phyloP scores from a whole-genome alignment of 2,329 filamentous ascomycete species.

The Magnaporthiopsis rhizophila region DNA sequence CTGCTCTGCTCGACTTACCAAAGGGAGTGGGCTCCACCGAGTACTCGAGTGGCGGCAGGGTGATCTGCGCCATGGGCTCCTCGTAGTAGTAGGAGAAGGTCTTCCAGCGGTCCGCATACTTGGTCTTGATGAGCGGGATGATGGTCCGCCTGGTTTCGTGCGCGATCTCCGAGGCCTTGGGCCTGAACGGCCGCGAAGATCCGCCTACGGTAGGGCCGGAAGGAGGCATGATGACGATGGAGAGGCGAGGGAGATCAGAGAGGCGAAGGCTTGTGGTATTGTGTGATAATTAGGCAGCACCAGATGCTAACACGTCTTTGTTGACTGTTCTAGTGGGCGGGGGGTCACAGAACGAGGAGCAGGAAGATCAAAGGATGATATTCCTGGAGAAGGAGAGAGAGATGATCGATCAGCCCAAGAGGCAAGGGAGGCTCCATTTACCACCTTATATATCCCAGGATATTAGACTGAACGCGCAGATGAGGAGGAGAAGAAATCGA shows the following conservation, averaged over 20 bases:
- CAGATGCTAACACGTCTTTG: background rate
- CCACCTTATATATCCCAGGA: background rate
- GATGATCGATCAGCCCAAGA: background rate
- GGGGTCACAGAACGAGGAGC: background rate
- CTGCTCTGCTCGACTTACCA: constrained; percentile 17
- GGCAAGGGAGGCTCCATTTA: background rate
- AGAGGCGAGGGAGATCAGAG: background rate
- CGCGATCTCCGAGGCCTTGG: constrained; percentile 62
- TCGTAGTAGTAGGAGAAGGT: constrained; percentile 52
- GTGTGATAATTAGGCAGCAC: background rate
- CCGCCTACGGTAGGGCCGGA: constrained; percentile 9
- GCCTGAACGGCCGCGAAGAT: constrained; percentile 36
- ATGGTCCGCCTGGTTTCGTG: constrained; percentile 64
- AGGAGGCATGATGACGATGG: background rate
- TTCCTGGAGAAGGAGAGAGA: background rate
- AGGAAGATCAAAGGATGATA: background rate
- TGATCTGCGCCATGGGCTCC: constrained; percentile 39
- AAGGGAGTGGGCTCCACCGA: constrained; percentile 23
- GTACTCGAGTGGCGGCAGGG: constrained; percentile 13
- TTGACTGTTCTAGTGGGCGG: background rate
- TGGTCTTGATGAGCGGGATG: constrained; percentile 54
- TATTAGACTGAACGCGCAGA: background rate
- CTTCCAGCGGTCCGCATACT: constrained; percentile 46
- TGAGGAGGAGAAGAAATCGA: background rate
- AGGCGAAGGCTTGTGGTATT: background rate